phyloP scores from a whole-genome alignment of 352 stramenopile species.

The Thraustochytrium sp. region DNA sequence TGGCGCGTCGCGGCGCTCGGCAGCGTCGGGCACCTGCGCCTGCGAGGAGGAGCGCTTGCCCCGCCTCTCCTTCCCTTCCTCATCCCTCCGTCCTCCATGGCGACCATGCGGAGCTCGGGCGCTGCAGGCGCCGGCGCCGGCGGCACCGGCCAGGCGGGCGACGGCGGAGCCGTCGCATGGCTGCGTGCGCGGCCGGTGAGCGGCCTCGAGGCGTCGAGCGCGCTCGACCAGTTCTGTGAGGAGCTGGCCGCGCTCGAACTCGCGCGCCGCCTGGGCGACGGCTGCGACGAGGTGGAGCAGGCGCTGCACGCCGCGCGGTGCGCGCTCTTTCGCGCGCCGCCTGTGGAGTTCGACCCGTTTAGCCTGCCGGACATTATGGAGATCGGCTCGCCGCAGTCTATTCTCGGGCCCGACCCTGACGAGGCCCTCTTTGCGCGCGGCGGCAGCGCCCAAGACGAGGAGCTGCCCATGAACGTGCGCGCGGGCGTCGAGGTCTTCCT shows the following conservation, averaged over 20 bases:
- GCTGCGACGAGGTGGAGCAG: background rate
- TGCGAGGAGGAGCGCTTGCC: too few relatives aligned
- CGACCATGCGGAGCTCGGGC: too few relatives aligned
- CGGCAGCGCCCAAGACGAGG: background rate
- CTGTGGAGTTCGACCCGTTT: background rate
- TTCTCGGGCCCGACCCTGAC: background rate
- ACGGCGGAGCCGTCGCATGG: too few relatives aligned
- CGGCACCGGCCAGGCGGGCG: too few relatives aligned
- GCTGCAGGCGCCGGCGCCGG: too few relatives aligned
- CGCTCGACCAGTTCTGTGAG: background rate
- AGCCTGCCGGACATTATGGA: constrained; percentile 5
- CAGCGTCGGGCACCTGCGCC: too few relatives aligned
- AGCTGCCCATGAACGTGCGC: constrained; percentile 36
- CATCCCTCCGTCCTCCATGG: too few relatives aligned
- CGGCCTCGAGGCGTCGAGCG: background rate
- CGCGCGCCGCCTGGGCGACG: background rate
- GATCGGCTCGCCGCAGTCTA: background rate
- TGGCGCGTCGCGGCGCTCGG: too few relatives aligned
- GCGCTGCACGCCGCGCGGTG: background rate
- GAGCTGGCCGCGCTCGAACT: constrained; percentile 4
- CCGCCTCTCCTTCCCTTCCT: too few relatives aligned
- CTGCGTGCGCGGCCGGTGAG: background rate
- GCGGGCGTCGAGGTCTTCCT: constrained; percentile 36
- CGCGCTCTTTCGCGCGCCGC: background rate
- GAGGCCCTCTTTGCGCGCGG: background rate